These are phyloP conservation scores for Penicillium verhagenii DNA, from an alignment of 495 filamentous ascomycete genomes.

Conservation along the genomic window DNA sequence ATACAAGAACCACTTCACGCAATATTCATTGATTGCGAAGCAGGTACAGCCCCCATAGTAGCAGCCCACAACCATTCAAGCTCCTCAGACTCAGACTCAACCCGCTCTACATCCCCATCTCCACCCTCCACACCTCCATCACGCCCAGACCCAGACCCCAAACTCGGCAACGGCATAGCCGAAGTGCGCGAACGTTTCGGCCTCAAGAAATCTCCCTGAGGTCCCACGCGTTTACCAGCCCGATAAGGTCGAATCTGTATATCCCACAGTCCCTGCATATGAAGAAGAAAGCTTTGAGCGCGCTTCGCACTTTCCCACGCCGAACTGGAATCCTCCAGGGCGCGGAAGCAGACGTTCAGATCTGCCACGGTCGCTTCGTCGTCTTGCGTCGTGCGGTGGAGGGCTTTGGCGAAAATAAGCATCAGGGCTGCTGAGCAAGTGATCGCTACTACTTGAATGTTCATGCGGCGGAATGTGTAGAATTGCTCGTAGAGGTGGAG, in stretches of 20 bases:
- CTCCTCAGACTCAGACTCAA: background rate
- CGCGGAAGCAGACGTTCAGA: constrained; percentile 38
- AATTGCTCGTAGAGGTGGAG: constrained; percentile 40
- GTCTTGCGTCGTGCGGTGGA: constrained; percentile 18
- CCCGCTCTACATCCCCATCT: no score
- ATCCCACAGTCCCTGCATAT: constrained; percentile 9
- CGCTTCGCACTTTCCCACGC: constrained; percentile 12
- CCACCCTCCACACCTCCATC: no score
- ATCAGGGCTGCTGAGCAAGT: constrained; percentile 50
- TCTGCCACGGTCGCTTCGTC: background rate
- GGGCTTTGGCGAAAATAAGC: constrained; percentile 43
- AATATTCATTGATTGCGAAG: background rate
- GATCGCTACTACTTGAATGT: constrained; percentile 48
- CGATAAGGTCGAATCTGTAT: background rate
- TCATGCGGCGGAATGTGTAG: constrained; percentile 49
- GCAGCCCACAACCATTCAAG: constrained; percentile 1
- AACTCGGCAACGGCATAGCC: background rate
- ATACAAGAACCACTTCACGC: background rate
- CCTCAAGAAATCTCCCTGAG: background rate
- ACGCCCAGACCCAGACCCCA: background rate
- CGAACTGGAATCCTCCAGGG: constrained; percentile 31
- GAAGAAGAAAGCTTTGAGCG: constrained; percentile 9
- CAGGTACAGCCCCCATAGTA: background rate
- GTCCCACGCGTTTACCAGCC: background rate
- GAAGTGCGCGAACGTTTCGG: background rate